Percentiles rank a stretch among this genome's conserved stretches.
Conservation (phyloP, 2,329 filamentous ascomycete genomes). For the Aspergillus chevalieri region DNA sequence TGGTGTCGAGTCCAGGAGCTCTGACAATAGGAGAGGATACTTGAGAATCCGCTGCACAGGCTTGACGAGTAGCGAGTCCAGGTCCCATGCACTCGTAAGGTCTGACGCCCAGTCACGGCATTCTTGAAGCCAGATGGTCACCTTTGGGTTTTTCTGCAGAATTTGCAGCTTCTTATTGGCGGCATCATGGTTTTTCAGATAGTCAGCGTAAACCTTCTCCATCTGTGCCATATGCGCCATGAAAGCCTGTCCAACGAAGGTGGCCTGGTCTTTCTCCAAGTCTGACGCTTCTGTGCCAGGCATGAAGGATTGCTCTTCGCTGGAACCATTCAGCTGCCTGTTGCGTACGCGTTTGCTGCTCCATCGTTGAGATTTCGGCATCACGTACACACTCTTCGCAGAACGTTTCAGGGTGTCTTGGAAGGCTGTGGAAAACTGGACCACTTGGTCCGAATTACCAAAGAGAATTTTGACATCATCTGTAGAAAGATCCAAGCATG, state of each 20-base stretch:
- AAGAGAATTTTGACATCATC: constrained; percentile 89
- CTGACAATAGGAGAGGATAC: constrained; percentile 78
- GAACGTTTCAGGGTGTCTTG: constrained; percentile 74
- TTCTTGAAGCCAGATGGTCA: constrained; percentile 78
- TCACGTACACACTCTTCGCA: constrained; percentile 70
- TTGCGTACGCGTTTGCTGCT: constrained; percentile 45
- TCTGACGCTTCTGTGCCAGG: constrained; percentile 34
- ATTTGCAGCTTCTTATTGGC: constrained; percentile 56
- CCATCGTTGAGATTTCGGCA: constrained; percentile 51
- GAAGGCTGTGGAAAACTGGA: constrained; percentile 76
- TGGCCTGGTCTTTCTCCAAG: constrained; percentile 53
- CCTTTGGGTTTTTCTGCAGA: constrained; percentile 50
- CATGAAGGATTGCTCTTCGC: constrained; percentile 21
- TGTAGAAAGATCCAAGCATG: constrained; percentile 68
- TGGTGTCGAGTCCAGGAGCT: constrained; percentile 73
- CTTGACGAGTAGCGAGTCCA: constrained; percentile 95
- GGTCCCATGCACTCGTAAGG: constrained; percentile 86
- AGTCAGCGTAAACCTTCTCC: constrained; percentile 60
- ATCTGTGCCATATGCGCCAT: constrained; percentile 50
- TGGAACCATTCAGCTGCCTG: constrained; percentile 27
- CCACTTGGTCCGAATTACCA: constrained; percentile 85
- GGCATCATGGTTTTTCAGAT: constrained; percentile 59
- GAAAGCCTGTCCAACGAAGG: constrained; percentile 56
- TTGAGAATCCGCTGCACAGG: constrained; percentile 92
- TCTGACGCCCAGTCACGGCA: constrained; percentile 90